Evolutionary conservation across 257 asterid species (phyloP), one percentile per base, ranked within the genome.

Genomic region (Leonotis leonurus): DNA sequence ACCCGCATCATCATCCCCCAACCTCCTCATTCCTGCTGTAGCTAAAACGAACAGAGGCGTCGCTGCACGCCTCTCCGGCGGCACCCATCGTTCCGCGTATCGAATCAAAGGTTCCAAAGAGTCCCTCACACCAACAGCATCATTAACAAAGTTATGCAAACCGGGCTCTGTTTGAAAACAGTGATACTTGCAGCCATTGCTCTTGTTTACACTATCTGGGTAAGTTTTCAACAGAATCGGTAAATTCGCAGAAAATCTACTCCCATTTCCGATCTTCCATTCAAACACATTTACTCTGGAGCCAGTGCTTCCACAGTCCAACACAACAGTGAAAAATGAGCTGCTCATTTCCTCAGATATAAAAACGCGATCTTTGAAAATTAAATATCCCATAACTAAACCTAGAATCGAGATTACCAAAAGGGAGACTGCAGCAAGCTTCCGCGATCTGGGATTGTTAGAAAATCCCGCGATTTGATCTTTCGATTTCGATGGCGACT

Each of bases 241-340:
- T 21, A 86, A 81, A 52, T 62, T 44, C 25, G 71, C 78, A 59
- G 66, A 5, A 18, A 27, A 56, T 51, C 45, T 63, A 35, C 77
- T 71, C 24, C 60, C 65, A 50, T 68, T 73, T 56, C 67, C 67
- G 6, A 63, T 46, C 69, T 27, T 69, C 95, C 95, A 89, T 64
- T 83, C 85, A 40, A 72, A 86, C 6, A 86, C 83, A 73, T 77
- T 89, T 29, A 86, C 95, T 76, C 95, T 79, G 39, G 89, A 76
- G 37, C 97, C 95, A 3, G 95, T 82, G 36, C 97, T 89, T 52
- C 97, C 97, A 84, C 97, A 89, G 54, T 89, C 97, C 56, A 89
- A 70, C 2, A 89, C 89, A 53, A 89, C 95, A 48, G 89, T 82
- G 45, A 75, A 89, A 60, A 76, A 77, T 49, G 80, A 56, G 57